Percentiles rank a stretch among this genome's conserved stretches.
phyloP scores from a whole-genome alignment of 495 filamentous ascomycete genomes.

The Trichoderma gamsii region DNA sequence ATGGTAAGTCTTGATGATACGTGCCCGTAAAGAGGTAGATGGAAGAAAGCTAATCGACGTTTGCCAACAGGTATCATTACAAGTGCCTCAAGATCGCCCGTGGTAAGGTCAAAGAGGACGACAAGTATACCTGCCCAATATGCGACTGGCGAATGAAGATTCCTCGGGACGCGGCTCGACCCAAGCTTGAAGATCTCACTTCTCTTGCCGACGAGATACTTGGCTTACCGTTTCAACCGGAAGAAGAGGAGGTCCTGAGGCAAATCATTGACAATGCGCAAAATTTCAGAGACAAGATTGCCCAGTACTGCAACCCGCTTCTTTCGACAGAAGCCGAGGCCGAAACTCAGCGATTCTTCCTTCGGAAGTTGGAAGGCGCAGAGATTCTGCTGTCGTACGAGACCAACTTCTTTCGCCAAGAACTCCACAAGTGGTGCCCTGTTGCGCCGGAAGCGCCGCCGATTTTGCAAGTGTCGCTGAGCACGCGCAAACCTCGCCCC shows the following conservation, averaged over 20 bases:
- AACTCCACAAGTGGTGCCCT: constrained; percentile 92
- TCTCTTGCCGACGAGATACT: constrained; percentile 84
- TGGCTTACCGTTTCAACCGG: constrained; percentile 84
- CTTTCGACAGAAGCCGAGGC: constrained; percentile 79
- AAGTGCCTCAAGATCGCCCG: constrained; percentile 98
- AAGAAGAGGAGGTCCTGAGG: constrained; percentile 80
- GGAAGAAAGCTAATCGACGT: neutral
- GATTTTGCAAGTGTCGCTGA: constrained; percentile 74
- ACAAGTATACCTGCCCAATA: constrained; percentile 97
- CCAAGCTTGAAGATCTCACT: constrained; percentile 87
- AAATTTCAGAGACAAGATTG: constrained; percentile 78
- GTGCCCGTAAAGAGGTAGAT: neutral
- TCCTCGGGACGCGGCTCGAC: constrained; percentile 92
- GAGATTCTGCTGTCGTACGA: constrained; percentile 89
- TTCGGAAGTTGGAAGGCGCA: constrained; percentile 96
- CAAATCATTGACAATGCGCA: constrained; percentile 79
- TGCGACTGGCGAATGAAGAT: constrained; percentile 98
- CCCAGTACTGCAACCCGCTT: constrained; percentile 69
- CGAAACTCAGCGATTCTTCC: constrained; percentile 87
- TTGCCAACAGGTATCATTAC: constrained; percentile 74
- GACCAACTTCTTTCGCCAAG: constrained; percentile 94
- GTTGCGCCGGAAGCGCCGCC: constrained; percentile 83
- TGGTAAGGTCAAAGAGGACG: constrained; percentile 95
- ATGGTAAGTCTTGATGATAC: constrained; percentile 56
- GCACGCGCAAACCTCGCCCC: constrained; percentile 93